Conservation (phyloP, 305 asterid genomes). For the Fraxinus velutina region DNA sequence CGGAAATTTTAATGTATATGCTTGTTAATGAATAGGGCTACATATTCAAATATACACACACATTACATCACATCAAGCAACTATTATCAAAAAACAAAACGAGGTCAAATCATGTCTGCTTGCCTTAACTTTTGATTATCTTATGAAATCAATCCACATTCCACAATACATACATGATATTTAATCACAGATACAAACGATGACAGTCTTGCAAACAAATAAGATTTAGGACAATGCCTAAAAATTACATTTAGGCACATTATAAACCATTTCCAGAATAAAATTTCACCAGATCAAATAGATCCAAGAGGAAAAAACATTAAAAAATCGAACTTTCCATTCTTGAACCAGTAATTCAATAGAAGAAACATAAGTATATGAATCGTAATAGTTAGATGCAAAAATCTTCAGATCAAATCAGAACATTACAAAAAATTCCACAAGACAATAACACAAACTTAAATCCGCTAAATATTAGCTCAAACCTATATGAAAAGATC, state of each 20-base stretch:
- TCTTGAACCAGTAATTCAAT: not conserved
- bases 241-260: not conserved
- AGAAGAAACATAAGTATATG: constrained; percentile 9
- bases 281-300: constrained; percentile 23
- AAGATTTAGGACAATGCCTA: not conserved
- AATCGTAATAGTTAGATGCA: constrained; percentile 13
- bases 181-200: not conserved
- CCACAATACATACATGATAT: not conserved
- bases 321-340: constrained; percentile 1
- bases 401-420: constrained; percentile 29
- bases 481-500: not conserved
- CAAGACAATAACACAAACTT: not conserved
- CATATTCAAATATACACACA: not conserved
- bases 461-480: constrained; percentile 11
- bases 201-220: not conserved
- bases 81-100: not conserved
- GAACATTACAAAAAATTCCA: not conserved
- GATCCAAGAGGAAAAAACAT: constrained; percentile 13
- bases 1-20: not conserved
- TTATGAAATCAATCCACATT: constrained; percentile 3
- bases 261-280: constrained; percentile 1
- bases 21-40: not conserved
- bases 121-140: not conserved
- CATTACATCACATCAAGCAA: not conserved
- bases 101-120: not conserved